Conservation (phyloP, 148 eudicot genomes). For the Vaccinium macrocarpon region DNA sequence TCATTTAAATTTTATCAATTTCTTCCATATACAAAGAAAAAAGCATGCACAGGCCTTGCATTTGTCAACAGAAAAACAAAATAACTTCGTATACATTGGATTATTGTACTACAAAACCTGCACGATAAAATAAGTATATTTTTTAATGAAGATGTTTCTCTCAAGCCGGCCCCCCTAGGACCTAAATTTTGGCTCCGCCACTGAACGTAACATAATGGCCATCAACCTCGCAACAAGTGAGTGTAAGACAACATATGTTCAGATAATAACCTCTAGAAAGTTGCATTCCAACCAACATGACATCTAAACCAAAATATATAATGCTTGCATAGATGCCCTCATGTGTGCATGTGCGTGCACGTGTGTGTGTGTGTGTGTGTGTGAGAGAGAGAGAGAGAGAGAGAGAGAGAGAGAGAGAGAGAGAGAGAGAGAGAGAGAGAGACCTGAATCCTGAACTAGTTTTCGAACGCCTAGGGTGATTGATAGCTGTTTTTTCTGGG, state of each 20-base stretch:
- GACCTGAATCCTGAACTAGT: conserved; percentile 25
- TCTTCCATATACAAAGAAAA: too few species aligned
- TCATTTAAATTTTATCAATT: too few species aligned
- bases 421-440: conserved; percentile 16
- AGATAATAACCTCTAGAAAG: background rate
- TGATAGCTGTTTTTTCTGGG: conserved; percentile 13
- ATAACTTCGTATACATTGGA: too few species aligned
- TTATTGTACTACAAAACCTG: too few species aligned
- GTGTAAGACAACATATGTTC: background rate
- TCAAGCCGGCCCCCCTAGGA: too few species aligned
- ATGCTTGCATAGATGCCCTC: background rate
- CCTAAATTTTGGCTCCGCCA: too few species aligned
- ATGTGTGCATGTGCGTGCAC: background rate
- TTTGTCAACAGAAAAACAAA: too few species aligned
- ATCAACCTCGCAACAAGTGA: background rate
- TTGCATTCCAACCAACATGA: conserved; percentile 1
- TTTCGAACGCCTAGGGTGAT: conserved; percentile 23
- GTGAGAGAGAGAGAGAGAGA: conserved; percentile 7
- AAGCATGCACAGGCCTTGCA: too few species aligned
- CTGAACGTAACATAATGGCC: background rate
- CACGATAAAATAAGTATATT: too few species aligned
- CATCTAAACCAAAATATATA: background rate
- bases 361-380: background rate
- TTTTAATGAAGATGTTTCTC: too few species aligned
- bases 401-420: conserved; percentile 11